Conservation (phyloP, 345 rosid genomes). For the Arabis hirsuta region DNA sequence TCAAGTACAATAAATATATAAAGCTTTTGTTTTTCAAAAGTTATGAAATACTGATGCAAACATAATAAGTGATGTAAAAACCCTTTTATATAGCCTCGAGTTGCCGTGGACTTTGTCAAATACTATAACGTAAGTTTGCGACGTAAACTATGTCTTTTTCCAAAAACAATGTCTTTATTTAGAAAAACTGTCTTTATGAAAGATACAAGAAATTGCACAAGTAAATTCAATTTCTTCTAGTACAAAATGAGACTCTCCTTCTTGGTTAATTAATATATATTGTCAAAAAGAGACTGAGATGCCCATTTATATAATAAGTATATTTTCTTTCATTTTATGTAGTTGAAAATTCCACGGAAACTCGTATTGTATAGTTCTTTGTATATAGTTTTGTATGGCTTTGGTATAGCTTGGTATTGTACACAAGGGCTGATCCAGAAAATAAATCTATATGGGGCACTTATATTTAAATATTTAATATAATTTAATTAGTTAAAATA, state of each 20-base stretch:
- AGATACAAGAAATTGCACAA: conserved; percentile 23
- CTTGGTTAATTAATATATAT: background rate
- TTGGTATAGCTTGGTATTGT: too few relatives aligned
- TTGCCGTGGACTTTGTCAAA: conserved; percentile 16
- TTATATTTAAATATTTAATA: too few relatives aligned
- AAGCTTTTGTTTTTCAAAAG: background rate
- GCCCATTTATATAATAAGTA: too few relatives aligned
- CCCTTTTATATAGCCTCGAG: conserved; percentile 27
- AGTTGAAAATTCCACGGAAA: too few relatives aligned
- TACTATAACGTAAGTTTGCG: background rate
- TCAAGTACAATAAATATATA: background rate
- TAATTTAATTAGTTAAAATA: too few relatives aligned
- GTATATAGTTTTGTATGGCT: too few relatives aligned
- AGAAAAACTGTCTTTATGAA: background rate
- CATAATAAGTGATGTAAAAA: conserved; percentile 6
- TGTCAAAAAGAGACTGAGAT: conserved; percentile 9
- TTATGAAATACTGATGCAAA: conserved; percentile 10
- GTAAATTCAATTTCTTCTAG: conserved; percentile 11
- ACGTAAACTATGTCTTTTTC: too few relatives aligned
- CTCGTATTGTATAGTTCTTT: too few relatives aligned
- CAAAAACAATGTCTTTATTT: background rate
- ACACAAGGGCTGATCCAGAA: too few relatives aligned
- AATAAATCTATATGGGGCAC: too few relatives aligned
- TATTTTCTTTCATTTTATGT: too few relatives aligned
- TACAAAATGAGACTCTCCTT: conserved; percentile 10